phyloP scores from a whole-genome alignment of 805 yeast genomes.

The Candida montana region DNA sequence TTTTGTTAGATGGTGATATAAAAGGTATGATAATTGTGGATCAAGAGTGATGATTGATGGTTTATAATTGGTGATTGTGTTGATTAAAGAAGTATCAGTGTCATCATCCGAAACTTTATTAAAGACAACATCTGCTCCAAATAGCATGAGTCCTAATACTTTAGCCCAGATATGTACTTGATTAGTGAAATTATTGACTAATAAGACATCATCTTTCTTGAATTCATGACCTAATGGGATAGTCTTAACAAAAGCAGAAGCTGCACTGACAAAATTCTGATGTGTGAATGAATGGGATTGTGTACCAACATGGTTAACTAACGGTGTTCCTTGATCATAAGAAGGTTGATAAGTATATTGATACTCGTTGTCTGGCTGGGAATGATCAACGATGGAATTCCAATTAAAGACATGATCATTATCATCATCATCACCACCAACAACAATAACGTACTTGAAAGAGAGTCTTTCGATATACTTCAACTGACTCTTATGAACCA shows the following conservation, averaged over 20 bases:
- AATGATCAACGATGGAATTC: slow-evolving; percentile 18
- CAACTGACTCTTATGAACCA: slow-evolving; percentile 25
- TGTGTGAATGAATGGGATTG: slow-evolving; percentile 39
- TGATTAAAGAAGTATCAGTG: slow-evolving; percentile 13
- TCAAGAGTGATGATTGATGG: slow-evolving; percentile 15
- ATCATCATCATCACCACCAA: slow-evolving; percentile 17
- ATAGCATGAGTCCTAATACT: slow-evolving; percentile 27
- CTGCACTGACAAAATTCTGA: slow-evolving; percentile 45
- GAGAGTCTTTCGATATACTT: slow-evolving; percentile 21
- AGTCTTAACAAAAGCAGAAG: slow-evolving; percentile 41
- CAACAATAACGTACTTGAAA: slow-evolving; percentile 30
- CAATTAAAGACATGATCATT: slow-evolving; percentile 21
- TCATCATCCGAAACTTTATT: too few species aligned
- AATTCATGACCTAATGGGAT: slow-evolving; percentile 35
- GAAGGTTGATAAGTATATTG: slow-evolving; percentile 27
- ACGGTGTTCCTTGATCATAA: slow-evolving; percentile 25
- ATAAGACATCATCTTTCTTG: slow-evolving; percentile 25
- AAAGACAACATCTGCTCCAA: slow-evolving; percentile 29
- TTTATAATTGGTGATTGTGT: slow-evolving; percentile 5
- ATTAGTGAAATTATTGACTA: slow-evolving; percentile 24
- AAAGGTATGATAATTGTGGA: slow-evolving; percentile 1
- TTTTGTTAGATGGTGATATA: neutral
- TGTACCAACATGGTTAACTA: slow-evolving; percentile 30
- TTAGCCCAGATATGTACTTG: slow-evolving; percentile 41
- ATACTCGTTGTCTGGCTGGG: slow-evolving; percentile 8